Evolutionary conservation across 1,284 basidiomycete species (phyloP).

Genomic region (Veloboletus limbatus): DNA sequence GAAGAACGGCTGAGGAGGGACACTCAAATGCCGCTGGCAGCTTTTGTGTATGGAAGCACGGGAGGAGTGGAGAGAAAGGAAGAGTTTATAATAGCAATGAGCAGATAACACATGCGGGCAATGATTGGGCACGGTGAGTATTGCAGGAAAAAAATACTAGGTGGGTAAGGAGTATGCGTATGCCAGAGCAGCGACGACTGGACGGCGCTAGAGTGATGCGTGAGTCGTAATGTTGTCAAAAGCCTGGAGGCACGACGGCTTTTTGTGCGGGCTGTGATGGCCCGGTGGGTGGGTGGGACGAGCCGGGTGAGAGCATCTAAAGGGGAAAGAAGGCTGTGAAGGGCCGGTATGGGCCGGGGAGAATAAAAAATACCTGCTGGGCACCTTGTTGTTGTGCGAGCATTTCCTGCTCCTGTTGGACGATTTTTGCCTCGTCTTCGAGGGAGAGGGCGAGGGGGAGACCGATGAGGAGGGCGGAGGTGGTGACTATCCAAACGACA

Average conservation of each 20-base stretch:
- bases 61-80: constrained; percentile 21
- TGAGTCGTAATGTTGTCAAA: constrained; percentile 39
- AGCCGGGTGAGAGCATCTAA: constrained; percentile 65
- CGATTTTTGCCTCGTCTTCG: constrained; percentile 94
- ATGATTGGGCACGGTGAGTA: constrained; percentile 7
- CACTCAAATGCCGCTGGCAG: constrained; percentile 29
- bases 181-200: constrained; percentile 5
- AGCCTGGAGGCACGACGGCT: constrained; percentile 73
- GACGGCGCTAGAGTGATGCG: background rate
- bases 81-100: constrained; percentile 30
- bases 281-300: constrained; percentile 49
- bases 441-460: constrained; percentile 90
- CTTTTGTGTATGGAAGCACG: constrained; percentile 19
- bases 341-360: background rate
- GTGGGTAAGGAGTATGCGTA: constrained; percentile 11
- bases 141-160: constrained; percentile 13
- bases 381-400: constrained; percentile 89
- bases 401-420: constrained; percentile 94
- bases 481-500: constrained; percentile 93
- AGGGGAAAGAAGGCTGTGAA: constrained; percentile 16
- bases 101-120: constrained; percentile 26
- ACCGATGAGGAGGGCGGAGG: constrained; percentile 89
- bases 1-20: constrained; percentile 9
- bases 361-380: constrained; percentile 64
- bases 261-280: constrained; percentile 51